phyloP scores from a whole-genome alignment of 805 yeast species.

The Yarrowia sp. region DNA sequence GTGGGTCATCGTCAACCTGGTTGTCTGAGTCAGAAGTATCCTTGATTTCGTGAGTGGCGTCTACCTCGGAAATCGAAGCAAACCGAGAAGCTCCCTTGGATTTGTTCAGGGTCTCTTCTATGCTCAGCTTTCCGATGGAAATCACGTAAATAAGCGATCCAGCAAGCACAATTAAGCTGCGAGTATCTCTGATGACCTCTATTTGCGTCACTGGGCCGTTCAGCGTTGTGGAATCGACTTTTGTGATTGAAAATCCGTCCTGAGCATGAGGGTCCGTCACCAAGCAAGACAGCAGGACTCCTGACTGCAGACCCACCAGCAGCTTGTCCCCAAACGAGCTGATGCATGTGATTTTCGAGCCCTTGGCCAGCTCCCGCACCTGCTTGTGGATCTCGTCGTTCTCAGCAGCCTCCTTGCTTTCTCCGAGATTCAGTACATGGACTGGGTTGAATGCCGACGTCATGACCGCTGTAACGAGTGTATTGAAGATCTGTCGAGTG shows the following conservation, averaged over 20 bases:
- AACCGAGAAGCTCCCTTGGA: slow-evolving; percentile 50
- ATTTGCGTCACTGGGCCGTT: slow-evolving; percentile 48
- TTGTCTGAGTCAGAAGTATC: neutral
- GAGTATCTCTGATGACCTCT: slow-evolving; percentile 49
- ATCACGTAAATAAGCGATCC: slow-evolving; percentile 49
- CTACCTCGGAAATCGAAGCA: slow-evolving; percentile 42
- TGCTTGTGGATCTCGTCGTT: slow-evolving; percentile 13
- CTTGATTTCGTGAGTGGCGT: slow-evolving; percentile 11
- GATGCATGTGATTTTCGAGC: slow-evolving; percentile 41
- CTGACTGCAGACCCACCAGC: slow-evolving; percentile 47
- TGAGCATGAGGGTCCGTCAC: slow-evolving; percentile 44
- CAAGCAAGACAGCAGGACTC: slow-evolving; percentile 45
- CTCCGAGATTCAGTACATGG: slow-evolving; percentile 33
- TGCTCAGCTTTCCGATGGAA: slow-evolving; percentile 48
- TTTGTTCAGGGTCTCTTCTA: slow-evolving; percentile 49
- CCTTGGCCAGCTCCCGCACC: slow-evolving; percentile 18
- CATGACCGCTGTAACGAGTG: slow-evolving; percentile 8
- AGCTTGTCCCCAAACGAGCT: slow-evolving; percentile 45
- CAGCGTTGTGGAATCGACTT: slow-evolving; percentile 43
- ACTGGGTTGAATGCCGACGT: slow-evolving; percentile 33
- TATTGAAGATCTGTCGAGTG: neutral
- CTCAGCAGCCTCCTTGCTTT: slow-evolving; percentile 1
- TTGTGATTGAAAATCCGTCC: slow-evolving; percentile 41
- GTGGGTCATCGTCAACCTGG: neutral
- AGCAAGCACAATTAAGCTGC: slow-evolving; percentile 49